Conservation (phyloP, 768 basidiomycete genomes). For the Hebeloma cylindrosporum region DNA sequence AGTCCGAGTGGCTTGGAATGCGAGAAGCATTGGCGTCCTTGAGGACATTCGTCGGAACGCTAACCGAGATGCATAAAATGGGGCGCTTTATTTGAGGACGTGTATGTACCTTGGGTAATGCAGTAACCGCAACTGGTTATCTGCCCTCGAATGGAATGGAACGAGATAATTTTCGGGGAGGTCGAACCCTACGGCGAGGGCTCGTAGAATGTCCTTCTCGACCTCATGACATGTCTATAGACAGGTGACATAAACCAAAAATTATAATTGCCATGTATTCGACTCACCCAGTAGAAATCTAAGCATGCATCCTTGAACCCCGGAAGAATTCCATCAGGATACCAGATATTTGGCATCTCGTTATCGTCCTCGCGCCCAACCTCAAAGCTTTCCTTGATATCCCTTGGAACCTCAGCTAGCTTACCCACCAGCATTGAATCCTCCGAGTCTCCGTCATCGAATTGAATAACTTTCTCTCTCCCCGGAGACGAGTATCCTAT, state of each 20-base stretch:
- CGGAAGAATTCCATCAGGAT: conserved; percentile 49
- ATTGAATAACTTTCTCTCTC: conserved; percentile 38
- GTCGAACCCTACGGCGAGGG: conserved; percentile 47
- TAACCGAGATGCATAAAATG: conserved; percentile 10
- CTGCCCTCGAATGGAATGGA: conserved; percentile 38
- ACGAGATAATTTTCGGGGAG: conserved; percentile 47
- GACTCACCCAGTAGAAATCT: conserved; percentile 48
- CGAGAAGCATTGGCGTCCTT: conserved; percentile 38
- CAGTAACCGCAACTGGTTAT: conserved; percentile 57
- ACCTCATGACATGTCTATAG: conserved; percentile 41
- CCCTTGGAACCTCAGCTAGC: conserved; percentile 29
- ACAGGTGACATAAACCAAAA: background rate
- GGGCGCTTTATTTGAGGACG: too few relatives aligned
- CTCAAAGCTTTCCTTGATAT: conserved; percentile 57
- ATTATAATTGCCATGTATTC: conserved; percentile 12
- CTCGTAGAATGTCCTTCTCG: conserved; percentile 44
- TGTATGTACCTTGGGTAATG: conserved; percentile 48
- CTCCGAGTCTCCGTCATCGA: conserved; percentile 27
- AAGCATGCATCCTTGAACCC: conserved; percentile 53
- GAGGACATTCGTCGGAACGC: conserved; percentile 33
- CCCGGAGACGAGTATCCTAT: conserved; percentile 41
- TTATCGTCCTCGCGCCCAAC: conserved; percentile 48
- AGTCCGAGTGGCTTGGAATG: conserved; percentile 56
- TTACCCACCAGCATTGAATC: background rate
- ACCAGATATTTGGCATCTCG: conserved; percentile 57